phyloP scores from a whole-genome alignment of 1,284 basidiomycete species.

The Boletus smithii region DNA sequence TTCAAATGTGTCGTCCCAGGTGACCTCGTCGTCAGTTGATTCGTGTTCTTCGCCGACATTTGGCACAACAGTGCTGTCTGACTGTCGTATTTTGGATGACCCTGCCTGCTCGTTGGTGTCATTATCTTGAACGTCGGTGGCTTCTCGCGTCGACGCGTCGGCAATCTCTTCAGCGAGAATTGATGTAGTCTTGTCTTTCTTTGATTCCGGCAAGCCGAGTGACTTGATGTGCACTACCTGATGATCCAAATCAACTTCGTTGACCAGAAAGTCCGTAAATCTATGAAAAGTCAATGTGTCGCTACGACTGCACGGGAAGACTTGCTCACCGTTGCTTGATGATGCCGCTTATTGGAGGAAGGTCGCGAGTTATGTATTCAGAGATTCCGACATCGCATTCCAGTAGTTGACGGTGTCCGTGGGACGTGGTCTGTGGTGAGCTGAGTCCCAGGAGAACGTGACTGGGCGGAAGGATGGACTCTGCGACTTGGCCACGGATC shows the following conservation, averaged over 20 bases:
- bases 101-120: slow-evolving; percentile 1
- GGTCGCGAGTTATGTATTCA: slow-evolving; percentile 73
- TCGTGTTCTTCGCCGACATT: slow-evolving; percentile 4
- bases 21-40: slow-evolving; percentile 33
- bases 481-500: too few species aligned
- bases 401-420: slow-evolving; percentile 53
- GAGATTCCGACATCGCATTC: slow-evolving; percentile 91
- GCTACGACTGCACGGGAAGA: slow-evolving; percentile 4
- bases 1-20: slow-evolving; percentile 65
- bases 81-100: slow-evolving; percentile 7
- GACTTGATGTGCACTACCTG: slow-evolving; percentile 78
- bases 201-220: slow-evolving; percentile 64
- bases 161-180: slow-evolving; percentile 6
- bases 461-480: slow-evolving; percentile 64
- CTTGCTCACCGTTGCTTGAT: slow-evolving; percentile 85
- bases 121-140: slow-evolving; percentile 1
- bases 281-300: slow-evolving; percentile 41
- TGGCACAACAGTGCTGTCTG: neutral
- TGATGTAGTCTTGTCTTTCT: slow-evolving; percentile 30
- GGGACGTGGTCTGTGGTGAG: slow-evolving; percentile 45
- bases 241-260: slow-evolving; percentile 79
- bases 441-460: slow-evolving; percentile 60
- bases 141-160: slow-evolving; percentile 2
- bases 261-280: slow-evolving; percentile 93
- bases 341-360: slow-evolving; percentile 80